Base-by-base conservation (phyloP, 2,329 filamentous ascomycete genomes). In the Colletotrichum truncatum region DNA sequence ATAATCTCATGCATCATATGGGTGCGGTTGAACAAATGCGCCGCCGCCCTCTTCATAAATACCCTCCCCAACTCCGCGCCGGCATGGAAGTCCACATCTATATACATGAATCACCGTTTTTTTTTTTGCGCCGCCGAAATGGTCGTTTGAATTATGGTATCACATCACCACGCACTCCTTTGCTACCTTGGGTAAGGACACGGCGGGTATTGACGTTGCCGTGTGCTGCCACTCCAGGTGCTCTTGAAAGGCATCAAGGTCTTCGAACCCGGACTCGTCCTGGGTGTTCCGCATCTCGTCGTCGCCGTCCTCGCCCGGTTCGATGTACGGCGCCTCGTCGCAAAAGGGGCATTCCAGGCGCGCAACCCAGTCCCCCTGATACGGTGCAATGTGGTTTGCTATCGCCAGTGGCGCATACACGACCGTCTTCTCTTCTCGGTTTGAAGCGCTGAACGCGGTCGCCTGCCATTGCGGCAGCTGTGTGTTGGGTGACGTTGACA, bases 161-260 rank as follows among this genome's bases (percentile, higher is more conserved):
- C 75, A 85, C 83, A 86, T 85, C 45, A 85, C 69, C 45, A 63
- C 68, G 68, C 86, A 88, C 32, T 73, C 83, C 23, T 75, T 73
- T 38, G 74, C 70, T 43, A 70, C 68, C 30, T 73, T 69, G 2
- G 77, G 74, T 34, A 78, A 49, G 30, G 74, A 67, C 10, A 73
- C 61, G 10, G 73, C 74, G 39, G 76, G 75, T 62, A 81, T 69
- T 34, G 77, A 74, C 9, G 78, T 70, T 1, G 79, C 75, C 6
- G 79, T 80, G 68, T 89, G 87, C 67, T 82, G 78, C 87, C 87
- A 89, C 69, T 84, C 84, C 26, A 89, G 77, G 68, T 89, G 87
- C 64, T 83, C 82, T 72, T 83, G 82, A 36, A 88, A 82, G 14
- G 78, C 77, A 14, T 73, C 75, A 45, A 89, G 72, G 67, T 81